Base-by-base conservation (phyloP, 441 rosid genomes). In the Mallotus repandus region DNA sequence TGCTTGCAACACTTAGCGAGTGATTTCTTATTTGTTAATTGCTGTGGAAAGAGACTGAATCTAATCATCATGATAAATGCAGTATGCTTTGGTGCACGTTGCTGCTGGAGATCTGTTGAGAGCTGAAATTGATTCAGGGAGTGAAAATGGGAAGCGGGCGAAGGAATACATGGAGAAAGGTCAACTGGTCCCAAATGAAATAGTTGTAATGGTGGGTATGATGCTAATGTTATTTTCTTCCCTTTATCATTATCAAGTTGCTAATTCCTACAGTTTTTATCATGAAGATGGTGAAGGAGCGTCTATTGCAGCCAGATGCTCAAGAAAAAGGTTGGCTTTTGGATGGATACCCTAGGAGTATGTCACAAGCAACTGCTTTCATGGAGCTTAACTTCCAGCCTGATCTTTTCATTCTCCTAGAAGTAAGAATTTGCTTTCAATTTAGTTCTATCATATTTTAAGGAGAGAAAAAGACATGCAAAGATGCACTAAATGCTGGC, bases 301-400 rank as follows among this genome's bases (percentile, higher is more conserved):
- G 96, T 49, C 77, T 95, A 21, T 75, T 78, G 43, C 90, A 85
- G 85, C 83, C 88, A 13, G 98, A 95, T 84, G 86, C 98, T 74
- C 79, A 78, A 74, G 84, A 87, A 78, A 89, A 84, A 12, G 99
- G 99, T 45, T 94, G 99, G 99, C 96, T 94, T 82, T 82, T 94
- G 78, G 99, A 94, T 91, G 99, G 99, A 76, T 94, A 89, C 53
- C 99, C 99, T 48, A 84, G 98, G 82, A 94, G 99, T 83, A 79
- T 77, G 79, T 91, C 96, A 9, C 99, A 94, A 84, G 98, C 97
- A 63, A 84, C 83, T 68, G 98, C 93, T 82, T 87, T 95, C 21
- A 78, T 81, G 78, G 84, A 84, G n/a, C 86, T 68, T 77, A 91
- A 94, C 45, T 80, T 92, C 81, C 77, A 76, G 74, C 96, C 99